A percentile compares a stretch with the other conserved stretches of the same genome.
Evolutionary conservation across 2,329 filamentous ascomycete species (phyloP).

Genomic region (Pseudohalonectria lignicola): DNA sequence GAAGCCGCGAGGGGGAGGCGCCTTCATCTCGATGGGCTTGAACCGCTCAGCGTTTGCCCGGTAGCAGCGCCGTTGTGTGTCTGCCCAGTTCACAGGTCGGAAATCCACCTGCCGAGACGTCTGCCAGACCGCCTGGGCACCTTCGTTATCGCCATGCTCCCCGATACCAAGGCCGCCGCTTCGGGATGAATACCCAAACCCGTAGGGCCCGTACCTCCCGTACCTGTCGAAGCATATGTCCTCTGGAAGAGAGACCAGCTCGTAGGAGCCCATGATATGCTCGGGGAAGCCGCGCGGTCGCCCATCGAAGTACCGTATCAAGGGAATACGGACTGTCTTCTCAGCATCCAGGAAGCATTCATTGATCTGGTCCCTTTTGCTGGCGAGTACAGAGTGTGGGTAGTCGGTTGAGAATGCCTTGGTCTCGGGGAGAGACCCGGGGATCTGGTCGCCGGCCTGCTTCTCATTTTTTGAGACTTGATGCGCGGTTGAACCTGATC

Average conservation of each 20-base stretch:
- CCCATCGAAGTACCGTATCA: slow-evolving; percentile 63
- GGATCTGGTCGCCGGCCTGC: slow-evolving; percentile 13
- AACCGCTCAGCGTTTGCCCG: slow-evolving; percentile 62
- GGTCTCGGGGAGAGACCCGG: slow-evolving; percentile 26
- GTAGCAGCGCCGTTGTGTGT: slow-evolving; percentile 65
- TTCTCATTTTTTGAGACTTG: too few relatives aligned
- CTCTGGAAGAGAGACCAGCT: slow-evolving; percentile 65
- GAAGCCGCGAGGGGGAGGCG: slow-evolving; percentile 35
- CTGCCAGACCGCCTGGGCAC: slow-evolving; percentile 69
- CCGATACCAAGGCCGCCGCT: slow-evolving; percentile 78
- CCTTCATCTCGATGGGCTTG: slow-evolving; percentile 29
- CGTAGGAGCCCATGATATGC: slow-evolving; percentile 76
- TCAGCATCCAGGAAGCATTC: slow-evolving; percentile 71
- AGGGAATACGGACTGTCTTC: slow-evolving; percentile 54
- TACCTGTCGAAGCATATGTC: slow-evolving; percentile 91
- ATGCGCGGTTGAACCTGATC: too few relatives aligned
- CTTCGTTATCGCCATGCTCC: slow-evolving; percentile 72
- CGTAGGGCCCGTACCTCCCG: slow-evolving; percentile 80
- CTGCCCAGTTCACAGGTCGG: slow-evolving; percentile 65
- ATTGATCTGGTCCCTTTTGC: slow-evolving; percentile 45
- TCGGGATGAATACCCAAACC: slow-evolving; percentile 70
- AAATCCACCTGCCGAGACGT: slow-evolving; percentile 65
- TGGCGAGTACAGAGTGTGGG: slow-evolving; percentile 21
- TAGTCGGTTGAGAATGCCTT: slow-evolving; percentile 37
- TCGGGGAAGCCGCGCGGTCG: slow-evolving; percentile 78